Conservation (phyloP, 257 asterid genomes). For the Anisodus tanguticus region DNA sequence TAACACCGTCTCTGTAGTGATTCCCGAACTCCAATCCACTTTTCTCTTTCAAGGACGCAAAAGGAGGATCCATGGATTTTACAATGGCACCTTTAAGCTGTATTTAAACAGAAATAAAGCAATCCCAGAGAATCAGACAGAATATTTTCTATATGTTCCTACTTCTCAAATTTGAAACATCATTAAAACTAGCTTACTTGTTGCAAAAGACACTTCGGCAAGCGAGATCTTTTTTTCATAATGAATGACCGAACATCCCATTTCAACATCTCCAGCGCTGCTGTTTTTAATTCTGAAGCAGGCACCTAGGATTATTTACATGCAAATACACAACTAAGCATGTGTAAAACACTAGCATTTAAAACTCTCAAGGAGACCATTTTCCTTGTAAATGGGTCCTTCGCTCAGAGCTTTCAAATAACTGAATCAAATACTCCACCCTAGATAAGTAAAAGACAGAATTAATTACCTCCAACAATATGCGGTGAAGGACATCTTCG, state of each 20-base stretch:
- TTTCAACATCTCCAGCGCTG: constrained; percentile 48
- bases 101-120: constrained; percentile 26
- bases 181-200: constrained; percentile 43
- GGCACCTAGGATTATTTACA: constrained; percentile 43
- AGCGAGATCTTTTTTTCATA: constrained; percentile 48
- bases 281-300: constrained; percentile 38
- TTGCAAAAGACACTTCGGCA: constrained; percentile 43
- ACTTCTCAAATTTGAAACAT: constrained; percentile 7
- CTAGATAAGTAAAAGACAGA: constrained; percentile 9
- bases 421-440: background rate
- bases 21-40: constrained; percentile 52
- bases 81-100: constrained; percentile 65
- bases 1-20: constrained; percentile 36
- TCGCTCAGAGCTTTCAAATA: constrained; percentile 24
- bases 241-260: constrained; percentile 66
- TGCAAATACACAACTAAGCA: constrained; percentile 27
- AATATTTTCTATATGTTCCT: background rate
- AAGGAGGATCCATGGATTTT: constrained; percentile 48
- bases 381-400: background rate
- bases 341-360: background rate
- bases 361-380: constrained; percentile 22
- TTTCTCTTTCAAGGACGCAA: constrained; percentile 55
- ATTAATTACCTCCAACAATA: constrained; percentile 48
- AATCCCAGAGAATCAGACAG: constrained; percentile 24
- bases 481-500: constrained; percentile 52